Base-by-base conservation (phyloP, 768 basidiomycete genomes). In the Hericium coralloides region DNA sequence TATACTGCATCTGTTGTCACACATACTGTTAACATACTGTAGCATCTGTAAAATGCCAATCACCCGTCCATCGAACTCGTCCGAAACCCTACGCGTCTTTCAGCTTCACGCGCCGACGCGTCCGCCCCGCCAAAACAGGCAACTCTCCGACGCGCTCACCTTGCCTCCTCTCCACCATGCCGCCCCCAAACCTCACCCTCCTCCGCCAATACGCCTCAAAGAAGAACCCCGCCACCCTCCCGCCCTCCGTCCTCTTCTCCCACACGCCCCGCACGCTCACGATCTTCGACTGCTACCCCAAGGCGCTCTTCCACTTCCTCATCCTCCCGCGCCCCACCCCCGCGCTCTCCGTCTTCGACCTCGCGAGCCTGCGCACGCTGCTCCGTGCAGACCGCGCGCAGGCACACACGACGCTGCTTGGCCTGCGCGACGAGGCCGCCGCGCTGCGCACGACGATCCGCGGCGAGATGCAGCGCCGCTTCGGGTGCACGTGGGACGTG, bases 231-330 rank as follows among this genome's bases (percentile, higher is more conserved):
- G 65, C 75, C 17, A 72, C 67, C 4, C 69, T 91, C 17, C 85
- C 90, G 1, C 66, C 76, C 2, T 81, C 83, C 1, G 64, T 91
- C 31, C 76, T 84, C 20, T 83, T 89, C 63, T 73, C 75, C 25
- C 73, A 80, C 59, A 80, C 80, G 1, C 66, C 73, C 22, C 76
- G 70, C 52, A 79, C 82, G 8, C 62, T 91, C 49, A 85, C 84
- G 5, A 72, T 93, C 53, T 87, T 82, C 65, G 91, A 93, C 71
- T 78, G 74, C 25, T 93, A 76, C 66, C 88, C 88, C 4, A 93
- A 93, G 70, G 84, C 89, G 4, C 85, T 83, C 55, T 95, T 92
- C 68, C 94, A 97, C 70, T 88, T 93, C 65, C 78, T 97, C 47
- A 70, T 95, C 55, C 76, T 95, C n/a, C 94, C 94, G 15, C 71